Evolutionary conservation across 2,329 filamentous ascomycete species (phyloP), one percentile per base, ranked within the genome.

Genomic region (Calonectria leucothoes): DNA sequence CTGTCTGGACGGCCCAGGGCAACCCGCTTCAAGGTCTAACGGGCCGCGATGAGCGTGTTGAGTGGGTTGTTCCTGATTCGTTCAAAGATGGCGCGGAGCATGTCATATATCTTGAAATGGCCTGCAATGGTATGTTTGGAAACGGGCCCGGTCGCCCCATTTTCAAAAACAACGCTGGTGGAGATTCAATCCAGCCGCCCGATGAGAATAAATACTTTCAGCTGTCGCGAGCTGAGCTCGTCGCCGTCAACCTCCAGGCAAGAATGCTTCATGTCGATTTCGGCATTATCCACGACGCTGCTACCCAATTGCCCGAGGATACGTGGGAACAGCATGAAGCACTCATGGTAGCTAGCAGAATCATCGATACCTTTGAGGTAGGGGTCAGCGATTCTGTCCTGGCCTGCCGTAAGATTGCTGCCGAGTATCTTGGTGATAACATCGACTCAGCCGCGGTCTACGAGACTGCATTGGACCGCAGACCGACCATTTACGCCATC

Each of bases 61-160:
- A 98, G 85, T 98, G 96, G 96, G 92, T 98, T 72, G 88, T 98
- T 52, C 96, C 97, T 8, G 88, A 94, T 64, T 88, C 88, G 17
- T 98, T 94, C 86, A 91, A 94, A 74, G 94, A 98, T 83, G 96
- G 95, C 68, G 92, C 96, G 82, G 91, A 95, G 80, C 96, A 98
- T 83, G 91, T 90, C 29, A 94, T 98, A 80, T 99, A 98, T 84
- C 93, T 99, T 76, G 97, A 99, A 86, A 98, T 98, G 94, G 97
- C 97, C 27, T 98, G 97, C 86, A 99, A 99, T 84, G 93, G 93
- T 84, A 98, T 98, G 96, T 98, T 98, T 86, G 97, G 97, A 79
- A 98, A 98, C 83, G 93, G 95, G 0, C 90, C 93, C 0, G 95
- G 95, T 33, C 95, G 65, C 2, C 70, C 70, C 11, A 72, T 72